These are phyloP conservation scores for Phytophthora brassicae DNA, from an alignment of 352 stramenopile genomes.

Conservation along the genomic window DNA sequence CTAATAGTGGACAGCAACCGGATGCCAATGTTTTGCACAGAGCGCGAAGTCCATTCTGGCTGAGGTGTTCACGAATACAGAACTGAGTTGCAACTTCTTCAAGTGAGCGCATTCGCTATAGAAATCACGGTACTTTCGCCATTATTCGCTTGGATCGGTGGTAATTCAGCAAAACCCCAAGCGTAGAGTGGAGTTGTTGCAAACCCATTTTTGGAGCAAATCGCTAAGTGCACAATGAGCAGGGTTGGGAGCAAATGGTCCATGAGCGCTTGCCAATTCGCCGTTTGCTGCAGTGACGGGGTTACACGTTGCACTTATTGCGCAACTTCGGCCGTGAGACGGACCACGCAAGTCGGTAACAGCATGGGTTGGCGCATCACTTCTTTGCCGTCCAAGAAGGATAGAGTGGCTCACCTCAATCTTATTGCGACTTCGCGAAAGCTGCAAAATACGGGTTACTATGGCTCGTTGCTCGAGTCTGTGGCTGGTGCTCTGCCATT, in stretches of 20 bases:
- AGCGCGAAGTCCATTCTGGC: conserved; percentile 42
- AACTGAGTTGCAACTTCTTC: conserved; percentile 65
- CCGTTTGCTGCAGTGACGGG: conserved; percentile 45
- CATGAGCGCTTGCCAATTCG: conserved; percentile 60
- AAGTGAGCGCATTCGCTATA: conserved; percentile 46
- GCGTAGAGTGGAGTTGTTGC: conserved; percentile 47
- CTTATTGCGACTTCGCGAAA: conserved; percentile 41
- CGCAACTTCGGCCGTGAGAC: conserved; percentile 52
- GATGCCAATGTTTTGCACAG: conserved; percentile 46
- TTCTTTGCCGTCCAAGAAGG: conserved; percentile 64
- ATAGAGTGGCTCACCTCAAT: conserved; percentile 29
- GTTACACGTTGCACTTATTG: conserved; percentile 31
- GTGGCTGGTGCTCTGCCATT: conserved; percentile 64
- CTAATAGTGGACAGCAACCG: conserved; percentile 50
- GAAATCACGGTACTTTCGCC: conserved; percentile 53
- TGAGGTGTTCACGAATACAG: conserved; percentile 70
- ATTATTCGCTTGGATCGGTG: conserved; percentile 53
- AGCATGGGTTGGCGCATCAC: conserved; percentile 47
- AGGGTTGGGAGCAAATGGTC: conserved; percentile 59
- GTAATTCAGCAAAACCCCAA: conserved; percentile 62
- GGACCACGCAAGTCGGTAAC: conserved; percentile 51
- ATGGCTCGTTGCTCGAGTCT: conserved; percentile 65
- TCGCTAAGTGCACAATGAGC: conserved; percentile 9
- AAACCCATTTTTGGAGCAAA: conserved; percentile 9
- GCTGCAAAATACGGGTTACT: conserved; percentile 70